A percentile compares a stretch with the other conserved stretches of the same genome.
Evolutionary conservation across 1,139 yeast species (phyloP).

Genomic region (Lizanozyma gosingica): DNA sequence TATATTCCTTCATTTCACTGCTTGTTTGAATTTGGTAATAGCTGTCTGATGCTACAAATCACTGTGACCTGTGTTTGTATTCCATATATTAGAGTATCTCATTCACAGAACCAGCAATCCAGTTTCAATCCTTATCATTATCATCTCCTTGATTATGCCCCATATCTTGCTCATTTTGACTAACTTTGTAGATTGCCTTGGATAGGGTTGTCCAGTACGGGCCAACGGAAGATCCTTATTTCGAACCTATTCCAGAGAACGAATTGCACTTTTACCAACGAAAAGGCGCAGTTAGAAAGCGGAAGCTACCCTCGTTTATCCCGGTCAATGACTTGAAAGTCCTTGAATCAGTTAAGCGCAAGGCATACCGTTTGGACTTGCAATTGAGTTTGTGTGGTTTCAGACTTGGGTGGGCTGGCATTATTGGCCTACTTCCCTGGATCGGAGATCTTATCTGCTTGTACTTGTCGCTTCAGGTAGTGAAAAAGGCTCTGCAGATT

Average conservation of each 20-base stretch:
- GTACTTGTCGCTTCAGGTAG: constrained; percentile 39
- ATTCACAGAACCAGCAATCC: too few species aligned
- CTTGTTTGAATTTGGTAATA: too few species aligned
- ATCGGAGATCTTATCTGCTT: constrained; percentile 49
- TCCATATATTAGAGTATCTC: too few species aligned
- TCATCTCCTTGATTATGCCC: too few species aligned
- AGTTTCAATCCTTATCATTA: too few species aligned
- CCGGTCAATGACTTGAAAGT: constrained; percentile 45
- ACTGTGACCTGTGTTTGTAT: too few species aligned
- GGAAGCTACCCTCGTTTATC: constrained; percentile 45
- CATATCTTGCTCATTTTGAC: too few species aligned
- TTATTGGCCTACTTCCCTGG: constrained; percentile 63
- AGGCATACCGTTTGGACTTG: constrained; percentile 61
- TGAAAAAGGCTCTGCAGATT: constrained; percentile 42
- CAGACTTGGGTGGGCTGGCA: constrained; percentile 64
- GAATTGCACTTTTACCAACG: constrained; percentile 38
- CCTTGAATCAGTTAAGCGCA: constrained; percentile 44
- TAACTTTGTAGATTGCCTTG: background rate
- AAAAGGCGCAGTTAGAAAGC: constrained; percentile 39
- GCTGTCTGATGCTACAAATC: too few species aligned
- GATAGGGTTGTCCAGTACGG: background rate
- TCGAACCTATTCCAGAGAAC: constrained; percentile 36
- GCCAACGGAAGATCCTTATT: constrained; percentile 28
- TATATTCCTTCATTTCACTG: too few species aligned
- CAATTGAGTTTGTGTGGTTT: constrained; percentile 55